phyloP scores from a whole-genome alignment of 805 yeast species.

The Candida rishiriensis region DNA sequence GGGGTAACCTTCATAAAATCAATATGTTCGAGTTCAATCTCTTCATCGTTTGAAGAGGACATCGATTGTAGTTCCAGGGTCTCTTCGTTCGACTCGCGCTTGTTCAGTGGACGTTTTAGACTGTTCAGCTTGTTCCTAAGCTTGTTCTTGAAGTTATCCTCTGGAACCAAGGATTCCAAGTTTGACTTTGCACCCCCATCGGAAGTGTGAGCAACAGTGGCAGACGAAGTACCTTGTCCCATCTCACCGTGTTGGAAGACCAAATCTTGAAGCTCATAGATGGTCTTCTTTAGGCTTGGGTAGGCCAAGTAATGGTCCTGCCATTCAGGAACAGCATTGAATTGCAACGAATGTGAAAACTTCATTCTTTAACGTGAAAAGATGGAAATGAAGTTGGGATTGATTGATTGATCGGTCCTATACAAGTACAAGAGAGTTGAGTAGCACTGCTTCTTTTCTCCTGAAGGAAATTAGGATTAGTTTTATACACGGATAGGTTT shows the following conservation, averaged over 20 bases:
- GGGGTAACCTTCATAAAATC: slow-evolving; percentile 30
- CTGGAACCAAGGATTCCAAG: slow-evolving; percentile 10
- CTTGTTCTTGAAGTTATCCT: slow-evolving; percentile 9
- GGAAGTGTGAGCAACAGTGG: slow-evolving; percentile 10
- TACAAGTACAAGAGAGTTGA: too few relatives aligned
- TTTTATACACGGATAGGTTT: too few relatives aligned
- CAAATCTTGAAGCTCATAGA: slow-evolving; percentile 48
- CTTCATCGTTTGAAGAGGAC: slow-evolving; percentile 1
- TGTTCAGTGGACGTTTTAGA: slow-evolving; percentile 7
- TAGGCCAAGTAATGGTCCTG: slow-evolving; percentile 41
- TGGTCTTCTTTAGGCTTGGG: slow-evolving; percentile 48
- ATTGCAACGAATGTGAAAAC: slow-evolving; percentile 40
- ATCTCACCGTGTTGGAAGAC: slow-evolving; percentile 14
- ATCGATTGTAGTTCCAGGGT: slow-evolving; percentile 17
- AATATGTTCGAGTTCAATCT: slow-evolving; percentile 10
- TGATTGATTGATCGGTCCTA: neutral
- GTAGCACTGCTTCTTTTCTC: too few relatives aligned
- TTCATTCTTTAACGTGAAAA: slow-evolving; percentile 37
- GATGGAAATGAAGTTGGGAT: too few relatives aligned
- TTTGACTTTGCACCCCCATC: slow-evolving; percentile 13
- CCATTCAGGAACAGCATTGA: slow-evolving; percentile 49
- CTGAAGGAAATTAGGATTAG: too few relatives aligned
- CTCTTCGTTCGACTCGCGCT: slow-evolving; percentile 7
- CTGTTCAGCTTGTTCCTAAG: slow-evolving; percentile 15
- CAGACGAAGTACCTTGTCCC: slow-evolving; percentile 11